These are phyloP conservation scores for Blepharisma stoltei DNA, from an alignment of 73 alveolate species.

Conservation along the genomic window DNA sequence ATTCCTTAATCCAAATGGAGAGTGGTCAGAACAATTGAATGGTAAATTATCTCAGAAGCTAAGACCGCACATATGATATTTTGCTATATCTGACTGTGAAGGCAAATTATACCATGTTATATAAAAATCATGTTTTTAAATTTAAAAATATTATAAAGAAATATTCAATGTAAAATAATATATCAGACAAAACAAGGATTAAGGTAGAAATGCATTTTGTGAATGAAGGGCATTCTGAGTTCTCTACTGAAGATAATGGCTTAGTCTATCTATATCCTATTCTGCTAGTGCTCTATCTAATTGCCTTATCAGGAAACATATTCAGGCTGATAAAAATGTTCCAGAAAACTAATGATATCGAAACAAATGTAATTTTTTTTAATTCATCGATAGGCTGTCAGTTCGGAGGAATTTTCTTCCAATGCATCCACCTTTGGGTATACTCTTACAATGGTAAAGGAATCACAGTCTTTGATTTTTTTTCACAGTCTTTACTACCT, in stretches of 20 bases:
- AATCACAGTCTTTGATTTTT: slow-evolving; percentile 7
- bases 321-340: background rate
- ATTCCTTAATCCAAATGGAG: background rate
- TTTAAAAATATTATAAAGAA: too few relatives aligned
- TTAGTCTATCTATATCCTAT: background rate
- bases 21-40: background rate
- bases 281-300: background rate
- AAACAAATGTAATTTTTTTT: background rate
- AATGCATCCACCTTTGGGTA: background rate
- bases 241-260: slow-evolving; percentile 30
- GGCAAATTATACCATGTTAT: too few relatives aligned
- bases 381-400: background rate
- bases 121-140: too few relatives aligned
- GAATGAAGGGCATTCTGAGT: background rate
- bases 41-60: background rate
- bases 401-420: slow-evolving; percentile 23
- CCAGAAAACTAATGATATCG: slow-evolving; percentile 17
- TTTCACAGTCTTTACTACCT: background rate
- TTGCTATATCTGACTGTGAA: slow-evolving; percentile 15
- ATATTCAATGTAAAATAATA: too few relatives aligned
- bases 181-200: background rate
- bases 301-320: background rate
- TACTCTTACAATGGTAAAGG: slow-evolving; percentile 32
- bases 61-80: background rate
- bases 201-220: slow-evolving; percentile 25